These are phyloP conservation scores for Populus ilicifolia DNA, from an alignment of 345 rosid genomes.

Conservation along the genomic window DNA sequence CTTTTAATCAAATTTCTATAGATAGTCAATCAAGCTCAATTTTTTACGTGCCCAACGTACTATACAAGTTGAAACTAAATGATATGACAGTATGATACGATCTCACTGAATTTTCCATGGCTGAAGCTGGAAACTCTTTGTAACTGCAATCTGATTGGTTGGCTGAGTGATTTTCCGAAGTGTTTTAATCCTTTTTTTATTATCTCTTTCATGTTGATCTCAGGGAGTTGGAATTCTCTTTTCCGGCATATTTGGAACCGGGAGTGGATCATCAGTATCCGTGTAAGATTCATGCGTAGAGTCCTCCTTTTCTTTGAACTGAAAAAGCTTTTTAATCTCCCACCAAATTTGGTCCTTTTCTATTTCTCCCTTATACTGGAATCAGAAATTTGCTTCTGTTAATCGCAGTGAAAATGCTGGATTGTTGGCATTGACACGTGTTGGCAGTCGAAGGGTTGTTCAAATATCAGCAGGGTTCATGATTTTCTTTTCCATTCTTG, in stretches of 20 bases:
- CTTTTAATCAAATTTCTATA: not conserved
- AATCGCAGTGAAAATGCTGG: conserved; percentile 87
- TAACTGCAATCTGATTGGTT: not conserved
- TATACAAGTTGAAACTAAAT: not conserved
- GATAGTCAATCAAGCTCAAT: not conserved
- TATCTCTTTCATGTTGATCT: conserved; percentile 4
- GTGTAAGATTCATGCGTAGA: conserved; percentile 50
- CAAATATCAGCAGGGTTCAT: conserved; percentile 91
- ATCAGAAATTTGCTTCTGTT: conserved; percentile 1
- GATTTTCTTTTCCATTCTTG: conserved; percentile 92
- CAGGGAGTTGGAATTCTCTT: conserved; percentile 91
- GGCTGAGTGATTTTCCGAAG: not conserved
- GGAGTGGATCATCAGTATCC: conserved; percentile 79
- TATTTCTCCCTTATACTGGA: not conserved
- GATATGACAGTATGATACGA: not conserved
- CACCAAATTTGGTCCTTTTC: not conserved
- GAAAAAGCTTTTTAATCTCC: not conserved
- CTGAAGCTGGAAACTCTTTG: not conserved
- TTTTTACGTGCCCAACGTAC: not conserved
- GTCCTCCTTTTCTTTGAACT: conserved; percentile 3
- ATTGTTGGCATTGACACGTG: conserved; percentile 73
- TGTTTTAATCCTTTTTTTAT: not conserved
- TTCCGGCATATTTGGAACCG: conserved; percentile 94
- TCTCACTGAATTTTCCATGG: not conserved
- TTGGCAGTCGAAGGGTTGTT: conserved; percentile 91